Conservation (phyloP, 257 asterid species). For the Ocimum tenuiflorum region DNA sequence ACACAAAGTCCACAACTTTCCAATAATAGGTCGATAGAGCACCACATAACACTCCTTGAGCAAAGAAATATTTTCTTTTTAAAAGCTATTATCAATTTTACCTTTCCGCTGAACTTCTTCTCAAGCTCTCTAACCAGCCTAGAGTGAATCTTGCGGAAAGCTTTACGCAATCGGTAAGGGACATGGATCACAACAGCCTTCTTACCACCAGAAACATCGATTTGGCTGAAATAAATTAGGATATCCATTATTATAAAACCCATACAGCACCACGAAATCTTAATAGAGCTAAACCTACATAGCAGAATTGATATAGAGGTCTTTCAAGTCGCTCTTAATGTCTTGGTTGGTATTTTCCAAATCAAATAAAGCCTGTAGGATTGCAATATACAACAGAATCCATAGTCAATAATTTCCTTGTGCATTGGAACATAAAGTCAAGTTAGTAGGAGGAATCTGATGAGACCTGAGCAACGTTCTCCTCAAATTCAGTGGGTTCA, state of each 20-base stretch:
- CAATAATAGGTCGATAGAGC: not conserved
- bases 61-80: not conserved
- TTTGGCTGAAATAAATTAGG: conserved; percentile 39
- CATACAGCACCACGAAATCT: not conserved
- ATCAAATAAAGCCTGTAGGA: conserved; percentile 62
- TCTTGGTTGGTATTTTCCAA: conserved; percentile 81
- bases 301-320: conserved; percentile 78
- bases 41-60: not conserved
- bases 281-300: conserved; percentile 33
- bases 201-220: conserved; percentile 69
- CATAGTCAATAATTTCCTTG: not conserved
- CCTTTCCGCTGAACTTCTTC: conserved; percentile 96
- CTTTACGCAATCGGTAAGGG: conserved; percentile 70
- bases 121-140: conserved; percentile 85
- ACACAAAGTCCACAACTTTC: not conserved
- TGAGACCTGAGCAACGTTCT: conserved; percentile 72
- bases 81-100: conserved; percentile 3
- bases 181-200: conserved; percentile 88
- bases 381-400: not conserved
- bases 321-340: conserved; percentile 77
- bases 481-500: conserved; percentile 84
- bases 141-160: conserved; percentile 83
- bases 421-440: not conserved
- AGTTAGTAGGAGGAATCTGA: not conserved
- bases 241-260: not conserved